Base-by-base conservation (phyloP, 1,284 basidiomycete genomes). In the Tilletia walkeri region DNA sequence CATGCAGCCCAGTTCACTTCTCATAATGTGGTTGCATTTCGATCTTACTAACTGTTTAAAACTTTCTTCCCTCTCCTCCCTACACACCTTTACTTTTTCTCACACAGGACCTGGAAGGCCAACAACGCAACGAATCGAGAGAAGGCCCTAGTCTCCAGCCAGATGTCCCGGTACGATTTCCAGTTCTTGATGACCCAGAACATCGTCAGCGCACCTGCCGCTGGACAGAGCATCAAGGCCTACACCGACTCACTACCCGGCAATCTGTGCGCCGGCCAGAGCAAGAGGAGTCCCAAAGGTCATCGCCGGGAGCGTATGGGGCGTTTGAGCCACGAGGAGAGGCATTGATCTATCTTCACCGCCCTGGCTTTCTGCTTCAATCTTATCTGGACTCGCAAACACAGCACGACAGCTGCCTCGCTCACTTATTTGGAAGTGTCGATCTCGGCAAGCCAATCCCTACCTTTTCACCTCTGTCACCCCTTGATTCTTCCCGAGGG, bases 101-200 rank as follows among this genome's bases (percentile, higher is more conserved):
- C 48, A 49, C 1, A n/a, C n/a, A 63, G 59, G 59, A 63, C 30
- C 2, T 63, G 59, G 59, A 78, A 78, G 53, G 67, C 74, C 9
- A 75, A 71, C 45, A 59, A 72, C 38, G 71, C 75, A 0, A 67
- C 53, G 10, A 72, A 68, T 41, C 78, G 65, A 10, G 68, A 78
- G 3, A 59, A 73, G 2, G 75, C 76, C 1, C 34, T 72, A 16
- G 18, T 69, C 2, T 41, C 59, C 41, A 20, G 56, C 14, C 34
- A 78, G 41, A 76, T 73, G 74, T 39, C 70, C 54, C 67, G 72
- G 49, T 82, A 80, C 72, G 75, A 73, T 12, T 71, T 74, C 36
- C 59, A 78, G 7, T 77, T 77, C 36, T 66, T 81, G 49, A 20
- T 75, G 48, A 48, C 56, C 16, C 49, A 69, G 1, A 76, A 76